Conservation (phyloP, 2,329 filamentous ascomycete genomes). For the Aspergillus texensis region DNA sequence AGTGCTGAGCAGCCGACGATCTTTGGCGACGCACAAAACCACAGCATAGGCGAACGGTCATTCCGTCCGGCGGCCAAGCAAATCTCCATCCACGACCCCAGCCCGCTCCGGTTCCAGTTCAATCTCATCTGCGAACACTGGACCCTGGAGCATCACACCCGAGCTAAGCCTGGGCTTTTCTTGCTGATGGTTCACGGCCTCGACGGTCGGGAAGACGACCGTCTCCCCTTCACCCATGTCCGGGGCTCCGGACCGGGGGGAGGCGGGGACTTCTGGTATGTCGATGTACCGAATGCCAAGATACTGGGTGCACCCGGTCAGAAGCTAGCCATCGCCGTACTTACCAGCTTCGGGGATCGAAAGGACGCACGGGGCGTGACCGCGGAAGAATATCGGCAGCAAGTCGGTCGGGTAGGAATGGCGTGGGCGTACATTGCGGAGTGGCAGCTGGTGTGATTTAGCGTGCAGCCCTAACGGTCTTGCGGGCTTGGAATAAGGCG, state of each 20-base stretch:
- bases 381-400: slow-evolving; percentile 50
- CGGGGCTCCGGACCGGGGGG: slow-evolving; percentile 48
- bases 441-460: slow-evolving; percentile 55
- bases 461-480: not conserved
- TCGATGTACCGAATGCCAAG: slow-evolving; percentile 66
- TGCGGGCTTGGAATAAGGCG: not conserved
- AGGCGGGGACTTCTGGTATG: slow-evolving; percentile 81
- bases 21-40: slow-evolving; percentile 51
- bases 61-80: slow-evolving; percentile 64
- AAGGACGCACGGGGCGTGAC: slow-evolving; percentile 58
- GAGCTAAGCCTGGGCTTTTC: slow-evolving; percentile 65
- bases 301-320: slow-evolving; percentile 72
- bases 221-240: slow-evolving; percentile 65
- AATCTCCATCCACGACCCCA: slow-evolving; percentile 62
- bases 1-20: slow-evolving; percentile 49
- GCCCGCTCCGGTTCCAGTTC: slow-evolving; percentile 76
- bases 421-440: slow-evolving; percentile 54
- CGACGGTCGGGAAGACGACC: slow-evolving; percentile 69
- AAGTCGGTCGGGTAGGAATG: slow-evolving; percentile 51
- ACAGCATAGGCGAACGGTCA: slow-evolving; percentile 57
- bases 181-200: slow-evolving; percentile 67
- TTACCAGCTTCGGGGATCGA: slow-evolving; percentile 57
- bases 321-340: slow-evolving; percentile 64
- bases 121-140: slow-evolving; percentile 80
- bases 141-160: slow-evolving; percentile 67